phyloP scores from a whole-genome alignment of 352 stramenopile species.

The Stramenopiles sp. region DNA sequence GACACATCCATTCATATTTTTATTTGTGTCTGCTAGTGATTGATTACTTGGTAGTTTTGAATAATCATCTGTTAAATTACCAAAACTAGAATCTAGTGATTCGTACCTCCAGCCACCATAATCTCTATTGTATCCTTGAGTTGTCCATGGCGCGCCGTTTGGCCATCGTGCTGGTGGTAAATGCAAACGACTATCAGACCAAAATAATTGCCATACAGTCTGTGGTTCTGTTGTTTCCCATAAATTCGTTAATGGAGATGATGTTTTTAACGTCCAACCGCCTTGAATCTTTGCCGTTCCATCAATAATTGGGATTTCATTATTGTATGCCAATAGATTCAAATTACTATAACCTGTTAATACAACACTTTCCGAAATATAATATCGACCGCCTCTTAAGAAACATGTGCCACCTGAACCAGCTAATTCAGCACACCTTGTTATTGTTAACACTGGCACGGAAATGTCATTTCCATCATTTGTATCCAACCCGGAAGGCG shows the following conservation, averaged over 20 bases:
- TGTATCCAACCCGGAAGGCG: neutral
- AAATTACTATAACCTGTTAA: neutral
- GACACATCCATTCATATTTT: neutral
- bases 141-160: neutral
- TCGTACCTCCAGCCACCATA: neutral
- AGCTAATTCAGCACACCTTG: neutral
- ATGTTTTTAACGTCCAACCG: neutral
- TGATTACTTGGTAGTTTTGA: neutral
- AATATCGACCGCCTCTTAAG: neutral
- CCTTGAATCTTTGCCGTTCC: neutral
- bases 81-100: neutral
- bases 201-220: neutral
- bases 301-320: neutral
- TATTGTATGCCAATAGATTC: neutral
- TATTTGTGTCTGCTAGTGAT: neutral
- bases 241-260: neutral
- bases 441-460: neutral
- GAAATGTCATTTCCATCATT: neutral
- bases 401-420: neutral
- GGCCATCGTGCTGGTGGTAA: slow-evolving; percentile 1
- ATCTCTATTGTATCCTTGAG: neutral
- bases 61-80: neutral
- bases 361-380: neutral
- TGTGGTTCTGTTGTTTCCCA: neutral
- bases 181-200: neutral